Evolutionary conservation across 2,329 filamentous ascomycete species (phyloP).

Genomic region (Myotisia sp.): DNA sequence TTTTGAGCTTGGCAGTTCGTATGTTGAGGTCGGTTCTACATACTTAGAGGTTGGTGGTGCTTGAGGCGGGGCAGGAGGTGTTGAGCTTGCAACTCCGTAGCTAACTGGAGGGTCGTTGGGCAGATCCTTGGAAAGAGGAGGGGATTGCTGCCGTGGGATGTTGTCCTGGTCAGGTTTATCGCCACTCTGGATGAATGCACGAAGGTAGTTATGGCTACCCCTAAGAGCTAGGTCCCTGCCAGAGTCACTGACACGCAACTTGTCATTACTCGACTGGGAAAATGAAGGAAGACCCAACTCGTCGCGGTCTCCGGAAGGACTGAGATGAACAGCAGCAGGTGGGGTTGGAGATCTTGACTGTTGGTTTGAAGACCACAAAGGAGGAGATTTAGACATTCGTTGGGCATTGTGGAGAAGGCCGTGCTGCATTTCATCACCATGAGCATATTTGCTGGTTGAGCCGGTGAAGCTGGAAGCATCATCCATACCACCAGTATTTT

Average conservation of each 20-base stretch:
- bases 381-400: slow-evolving; percentile 42
- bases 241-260: background rate
- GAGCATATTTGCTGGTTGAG: slow-evolving; percentile 31
- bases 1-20: too few relatives aligned
- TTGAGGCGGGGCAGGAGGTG: too few relatives aligned
- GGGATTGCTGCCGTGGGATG: background rate
- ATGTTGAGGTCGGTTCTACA: too few relatives aligned
- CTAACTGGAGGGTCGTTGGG: too few relatives aligned
- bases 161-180: slow-evolving; percentile 3
- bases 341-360: background rate
- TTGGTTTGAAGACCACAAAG: slow-evolving; percentile 1
- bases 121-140: too few relatives aligned
- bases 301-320: background rate
- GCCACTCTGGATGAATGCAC: slow-evolving; percentile 25
- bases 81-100: too few relatives aligned
- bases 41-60: too few relatives aligned
- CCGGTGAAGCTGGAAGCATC: slow-evolving; percentile 41
- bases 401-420: slow-evolving; percentile 44
- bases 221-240: slow-evolving; percentile 20
- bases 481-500: slow-evolving; percentile 27
- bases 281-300: background rate
- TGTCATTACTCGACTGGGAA: background rate
- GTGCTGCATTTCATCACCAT: slow-evolving; percentile 35
- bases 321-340: background rate
- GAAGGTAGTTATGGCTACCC: slow-evolving; percentile 27